Evolutionary conservation across 2,329 filamentous ascomycete species (phyloP).

Genomic region (Ascochyta clinopodiicola): DNA sequence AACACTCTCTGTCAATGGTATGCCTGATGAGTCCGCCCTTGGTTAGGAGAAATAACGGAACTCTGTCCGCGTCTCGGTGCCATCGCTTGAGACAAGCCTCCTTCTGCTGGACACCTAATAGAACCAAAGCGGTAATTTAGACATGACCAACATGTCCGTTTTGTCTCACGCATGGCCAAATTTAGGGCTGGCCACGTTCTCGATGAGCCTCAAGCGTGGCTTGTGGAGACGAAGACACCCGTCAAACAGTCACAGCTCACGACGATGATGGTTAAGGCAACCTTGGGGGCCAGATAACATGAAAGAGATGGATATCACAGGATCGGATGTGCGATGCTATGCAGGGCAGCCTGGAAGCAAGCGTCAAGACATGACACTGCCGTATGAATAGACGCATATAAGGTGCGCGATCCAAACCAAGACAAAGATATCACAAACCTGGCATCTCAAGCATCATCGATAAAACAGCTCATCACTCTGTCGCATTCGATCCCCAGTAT

Average conservation of each 20-base stretch:
- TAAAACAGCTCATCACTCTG: neutral
- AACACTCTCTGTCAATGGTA: neutral
- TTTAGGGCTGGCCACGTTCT: slow-evolving; percentile 6
- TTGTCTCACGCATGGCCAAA: slow-evolving; percentile 7
- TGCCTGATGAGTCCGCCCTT: slow-evolving; percentile 12
- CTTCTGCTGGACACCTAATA: slow-evolving; percentile 2
- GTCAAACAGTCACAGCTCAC: slow-evolving; percentile 2
- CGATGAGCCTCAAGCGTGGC: slow-evolving; percentile 16
- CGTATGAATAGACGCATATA: slow-evolving; percentile 6
- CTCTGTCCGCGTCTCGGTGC: slow-evolving; percentile 1
- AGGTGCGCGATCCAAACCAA: slow-evolving; percentile 3
- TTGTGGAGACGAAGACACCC: slow-evolving; percentile 7
- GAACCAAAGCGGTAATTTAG: neutral
- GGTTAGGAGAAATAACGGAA: neutral
- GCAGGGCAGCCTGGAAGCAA: slow-evolving; percentile 6
- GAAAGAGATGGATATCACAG: slow-evolving; percentile 9
- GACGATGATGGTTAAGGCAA: slow-evolving; percentile 6
- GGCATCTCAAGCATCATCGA: neutral
- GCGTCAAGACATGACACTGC: neutral
- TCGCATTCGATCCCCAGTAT: neutral
- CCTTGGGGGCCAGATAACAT: slow-evolving; percentile 10
- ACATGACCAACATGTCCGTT: neutral
- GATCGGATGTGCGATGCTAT: neutral
- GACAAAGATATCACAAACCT: neutral
- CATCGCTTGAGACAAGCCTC: slow-evolving; percentile 11